These are phyloP conservation scores for Cladosporium austrohemisphaericum DNA, from an alignment of 2,329 filamentous ascomycete species.

Conservation along the genomic window DNA sequence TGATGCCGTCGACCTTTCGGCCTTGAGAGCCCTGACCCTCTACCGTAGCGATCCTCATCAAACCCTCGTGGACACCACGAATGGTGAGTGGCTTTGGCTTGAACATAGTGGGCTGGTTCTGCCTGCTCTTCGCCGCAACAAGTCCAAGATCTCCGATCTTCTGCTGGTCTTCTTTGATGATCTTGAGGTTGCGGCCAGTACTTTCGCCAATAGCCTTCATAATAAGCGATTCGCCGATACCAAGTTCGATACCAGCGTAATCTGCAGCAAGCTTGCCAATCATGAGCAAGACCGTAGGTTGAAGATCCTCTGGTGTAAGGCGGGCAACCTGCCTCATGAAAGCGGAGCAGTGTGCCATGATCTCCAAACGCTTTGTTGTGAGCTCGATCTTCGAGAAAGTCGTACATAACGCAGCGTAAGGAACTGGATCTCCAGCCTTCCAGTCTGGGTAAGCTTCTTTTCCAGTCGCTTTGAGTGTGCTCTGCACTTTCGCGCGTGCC, in stretches of 20 bases:
- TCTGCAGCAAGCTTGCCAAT: slow-evolving; percentile 97
- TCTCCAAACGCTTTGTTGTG: slow-evolving; percentile 86
- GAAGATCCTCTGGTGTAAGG: slow-evolving; percentile 79
- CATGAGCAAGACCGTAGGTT: slow-evolving; percentile 90
- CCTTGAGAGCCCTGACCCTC: slow-evolving; percentile 84
- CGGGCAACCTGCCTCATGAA: slow-evolving; percentile 94
- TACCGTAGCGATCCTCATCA: slow-evolving; percentile 84
- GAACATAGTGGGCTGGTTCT: slow-evolving; percentile 97
- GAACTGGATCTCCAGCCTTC: slow-evolving; percentile 82
- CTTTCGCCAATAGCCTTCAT: slow-evolving; percentile 98
- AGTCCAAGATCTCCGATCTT: slow-evolving; percentile 94
- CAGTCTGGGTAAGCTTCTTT: slow-evolving; percentile 94
- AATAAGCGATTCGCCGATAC: slow-evolving; percentile 96
- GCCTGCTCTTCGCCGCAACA: slow-evolving; percentile 91
- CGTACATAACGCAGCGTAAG: slow-evolving; percentile 88
- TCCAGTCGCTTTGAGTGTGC: slow-evolving; percentile 62
- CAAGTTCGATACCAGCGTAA: slow-evolving; percentile 91
- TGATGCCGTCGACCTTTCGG: slow-evolving; percentile 89
- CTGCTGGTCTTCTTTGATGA: slow-evolving; percentile 94
- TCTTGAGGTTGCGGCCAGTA: slow-evolving; percentile 78
- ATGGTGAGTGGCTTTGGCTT: slow-evolving; percentile 90
- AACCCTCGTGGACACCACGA: slow-evolving; percentile 76
- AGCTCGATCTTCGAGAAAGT: slow-evolving; percentile 94
- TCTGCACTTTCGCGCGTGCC: slow-evolving; percentile 75
- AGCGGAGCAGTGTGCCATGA: slow-evolving; percentile 80